Conservation (phyloP, 2,329 filamentous ascomycete species). For the Claviceps quebecensis region DNA sequence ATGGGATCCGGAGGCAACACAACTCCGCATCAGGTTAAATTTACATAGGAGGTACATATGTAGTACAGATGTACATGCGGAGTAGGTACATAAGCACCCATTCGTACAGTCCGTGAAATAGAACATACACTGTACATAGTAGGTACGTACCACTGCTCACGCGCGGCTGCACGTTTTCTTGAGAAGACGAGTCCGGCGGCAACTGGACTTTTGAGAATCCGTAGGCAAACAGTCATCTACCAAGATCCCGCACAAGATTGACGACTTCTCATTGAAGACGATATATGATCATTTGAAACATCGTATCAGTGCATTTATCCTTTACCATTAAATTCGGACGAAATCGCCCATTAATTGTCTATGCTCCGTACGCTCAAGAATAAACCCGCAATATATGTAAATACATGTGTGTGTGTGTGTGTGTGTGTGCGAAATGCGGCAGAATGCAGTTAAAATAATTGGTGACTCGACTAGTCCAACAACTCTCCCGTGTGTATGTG, state of each 20-base stretch:
- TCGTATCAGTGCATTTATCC: background rate
- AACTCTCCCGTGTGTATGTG: background rate
- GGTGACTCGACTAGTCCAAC: background rate
- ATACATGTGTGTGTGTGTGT: background rate
- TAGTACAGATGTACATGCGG: no score
- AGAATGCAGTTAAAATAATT: background rate
- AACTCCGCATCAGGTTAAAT: background rate
- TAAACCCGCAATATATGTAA: constrained; percentile 1
- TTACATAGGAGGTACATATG: background rate
- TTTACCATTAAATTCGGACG: constrained; percentile 1
- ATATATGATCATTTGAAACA: no score
- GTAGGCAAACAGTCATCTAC: no score
- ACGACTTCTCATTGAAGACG: background rate
- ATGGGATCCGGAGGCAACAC: background rate
- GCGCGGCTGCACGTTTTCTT: no score
- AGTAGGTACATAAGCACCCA: no score
- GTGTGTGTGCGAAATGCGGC: background rate
- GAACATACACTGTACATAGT: no score
- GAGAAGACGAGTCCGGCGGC: no score
- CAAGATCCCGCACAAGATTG: no score
- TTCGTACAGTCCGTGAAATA: no score
- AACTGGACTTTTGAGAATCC: no score
- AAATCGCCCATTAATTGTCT: background rate
- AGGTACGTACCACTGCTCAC: no score
- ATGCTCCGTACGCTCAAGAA: constrained; percentile 2